A percentile compares a stretch with the other conserved stretches of the same genome.
These are phyloP conservation scores for Russula vinacea DNA, from an alignment of 768 basidiomycete species.

Conservation along the genomic window DNA sequence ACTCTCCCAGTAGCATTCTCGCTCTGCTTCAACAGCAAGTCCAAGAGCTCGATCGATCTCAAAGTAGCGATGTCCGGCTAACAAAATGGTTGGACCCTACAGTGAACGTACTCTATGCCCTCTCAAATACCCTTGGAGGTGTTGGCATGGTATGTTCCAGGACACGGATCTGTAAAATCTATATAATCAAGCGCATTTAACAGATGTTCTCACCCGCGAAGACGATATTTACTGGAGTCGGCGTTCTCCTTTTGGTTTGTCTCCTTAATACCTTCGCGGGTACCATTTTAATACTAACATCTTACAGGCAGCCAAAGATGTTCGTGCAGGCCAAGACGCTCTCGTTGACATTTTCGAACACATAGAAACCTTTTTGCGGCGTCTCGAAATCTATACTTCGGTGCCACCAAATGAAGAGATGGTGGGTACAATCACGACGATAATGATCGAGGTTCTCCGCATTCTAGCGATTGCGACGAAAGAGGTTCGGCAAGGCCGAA, in stretches of 20 bases:
- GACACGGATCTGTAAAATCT: too few relatives aligned
- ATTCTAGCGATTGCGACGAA: slow-evolving; percentile 4
- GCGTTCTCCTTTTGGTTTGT: not conserved
- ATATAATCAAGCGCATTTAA: not conserved
- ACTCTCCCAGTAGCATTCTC: too few relatives aligned
- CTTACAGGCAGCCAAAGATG: not conserved
- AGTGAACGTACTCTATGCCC: too few relatives aligned
- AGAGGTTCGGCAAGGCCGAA: not conserved
- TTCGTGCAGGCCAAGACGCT: not conserved
- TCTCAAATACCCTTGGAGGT: too few relatives aligned
- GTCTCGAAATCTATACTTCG: not conserved
- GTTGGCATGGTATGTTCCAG: too few relatives aligned
- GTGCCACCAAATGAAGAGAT: not conserved
- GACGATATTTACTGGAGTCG: not conserved
- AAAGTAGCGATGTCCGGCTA: too few relatives aligned
- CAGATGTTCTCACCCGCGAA: not conserved
- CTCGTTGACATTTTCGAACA: not conserved
- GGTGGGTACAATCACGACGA: not conserved
- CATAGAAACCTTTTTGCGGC: not conserved
- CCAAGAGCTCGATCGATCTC: too few relatives aligned
- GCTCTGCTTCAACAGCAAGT: too few relatives aligned
- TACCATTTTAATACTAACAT: not conserved
- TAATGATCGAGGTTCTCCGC: not conserved
- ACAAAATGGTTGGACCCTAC: too few relatives aligned
- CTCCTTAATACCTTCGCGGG: not conserved